These are phyloP conservation scores for Chernovozyma aurita DNA, from an alignment of 1,139 yeast species.

Conservation along the genomic window DNA sequence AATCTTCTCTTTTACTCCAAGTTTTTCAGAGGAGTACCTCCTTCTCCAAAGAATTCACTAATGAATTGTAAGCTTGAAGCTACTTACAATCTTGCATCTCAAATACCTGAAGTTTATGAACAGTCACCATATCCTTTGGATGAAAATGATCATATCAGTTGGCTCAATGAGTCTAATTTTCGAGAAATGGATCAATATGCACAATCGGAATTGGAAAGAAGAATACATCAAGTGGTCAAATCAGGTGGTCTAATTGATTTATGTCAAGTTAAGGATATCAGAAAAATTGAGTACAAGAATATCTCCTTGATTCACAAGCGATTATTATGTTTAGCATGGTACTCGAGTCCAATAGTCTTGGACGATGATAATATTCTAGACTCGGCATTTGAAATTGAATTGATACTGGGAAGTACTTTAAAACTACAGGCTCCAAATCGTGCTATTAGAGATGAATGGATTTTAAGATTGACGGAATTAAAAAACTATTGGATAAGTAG, in stretches of 20 bases:
- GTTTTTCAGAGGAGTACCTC: slow-evolving; percentile 59
- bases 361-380: slow-evolving; percentile 33
- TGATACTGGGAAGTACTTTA: slow-evolving; percentile 45
- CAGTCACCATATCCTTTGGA: slow-evolving; percentile 51
- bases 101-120: slow-evolving; percentile 35
- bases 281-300: slow-evolving; percentile 21
- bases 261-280: slow-evolving; percentile 39
- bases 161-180: slow-evolving; percentile 54
- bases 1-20: slow-evolving; percentile 56
- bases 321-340: slow-evolving; percentile 46
- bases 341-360: slow-evolving; percentile 16
- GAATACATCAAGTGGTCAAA: slow-evolving; percentile 49
- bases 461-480: slow-evolving; percentile 40
- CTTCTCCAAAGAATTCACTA: slow-evolving; percentile 38
- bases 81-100: slow-evolving; percentile 13
- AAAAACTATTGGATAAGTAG: slow-evolving; percentile 58
- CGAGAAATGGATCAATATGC: slow-evolving; percentile 52
- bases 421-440: slow-evolving; percentile 55
- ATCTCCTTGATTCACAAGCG: slow-evolving; percentile 28
- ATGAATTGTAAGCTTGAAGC: slow-evolving; percentile 19
- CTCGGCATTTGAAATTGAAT: slow-evolving; percentile 49
- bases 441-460: slow-evolving; percentile 62
- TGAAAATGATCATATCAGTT: slow-evolving; percentile 47
- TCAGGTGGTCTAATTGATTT: slow-evolving; percentile 65
- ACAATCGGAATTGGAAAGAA: slow-evolving; percentile 57